Base-by-base conservation (phyloP, 2,329 filamentous ascomycete species). In the Penicillium sp. region DNA sequence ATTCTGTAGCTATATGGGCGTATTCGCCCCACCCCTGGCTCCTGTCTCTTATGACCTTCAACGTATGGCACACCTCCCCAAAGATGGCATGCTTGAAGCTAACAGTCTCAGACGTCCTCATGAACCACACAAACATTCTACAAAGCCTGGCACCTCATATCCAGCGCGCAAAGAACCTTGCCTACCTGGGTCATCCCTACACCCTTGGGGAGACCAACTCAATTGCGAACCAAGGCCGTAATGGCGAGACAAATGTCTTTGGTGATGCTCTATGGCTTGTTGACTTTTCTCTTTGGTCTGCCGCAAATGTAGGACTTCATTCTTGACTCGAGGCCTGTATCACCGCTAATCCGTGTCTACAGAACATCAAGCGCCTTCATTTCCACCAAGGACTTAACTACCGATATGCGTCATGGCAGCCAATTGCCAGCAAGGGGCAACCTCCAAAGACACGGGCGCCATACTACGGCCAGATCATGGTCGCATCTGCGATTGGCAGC, bases 391-490 rank as follows among this genome's bases (percentile, higher is more conserved):
- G 66, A 15, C 47, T 61, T 1, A 56, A 67, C 53, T 70, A 68
- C 40, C 61, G 66, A 17, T 68, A 69, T n/a, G 60, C 59, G 8
- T 69, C 65, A 1, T 69, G 66, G 66, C 63, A 70, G 22, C 63
- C 68, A 4, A 62, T 70, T 9, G 6, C 42, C 10, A 65, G 56
- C 30, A 61, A 68, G 15, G 61, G 58, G 3, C 3, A 58, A 4
- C 24, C 53, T 1, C 63, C 60, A 26, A 54, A 56, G 15, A 69
- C 68, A 2, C 37, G 59, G 12, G 54, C 67, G 12, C 68, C 61
- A 15, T 66, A 66, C 38, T 68, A 68, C 24, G 63, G 65, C 9
- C 65, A 70, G 13, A 64, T 68, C n/a, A 65, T 69, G 63, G 63
- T 68, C 1, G 60, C 68, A 1, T 22, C 47, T 30, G 58, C 58